Percentiles rank a stretch among this genome's conserved stretches.
Conservation (phyloP, 2,329 filamentous ascomycete species). For the Erysiphe pulchra region DNA sequence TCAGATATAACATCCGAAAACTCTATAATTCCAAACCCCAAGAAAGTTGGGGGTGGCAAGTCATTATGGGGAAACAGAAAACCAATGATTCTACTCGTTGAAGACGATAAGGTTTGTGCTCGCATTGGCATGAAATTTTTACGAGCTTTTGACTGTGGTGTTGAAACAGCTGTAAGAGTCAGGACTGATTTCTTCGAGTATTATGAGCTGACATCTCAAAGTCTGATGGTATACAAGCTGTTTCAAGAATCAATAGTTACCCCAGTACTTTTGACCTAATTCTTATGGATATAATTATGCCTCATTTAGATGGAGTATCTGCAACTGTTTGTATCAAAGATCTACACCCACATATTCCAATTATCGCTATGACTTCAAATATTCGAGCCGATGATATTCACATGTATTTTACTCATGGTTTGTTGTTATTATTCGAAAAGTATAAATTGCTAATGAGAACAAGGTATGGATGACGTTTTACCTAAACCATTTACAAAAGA, state of each 20-base stretch:
- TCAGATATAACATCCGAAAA: slow-evolving; percentile 13
- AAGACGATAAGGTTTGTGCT: slow-evolving; percentile 47
- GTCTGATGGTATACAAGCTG: slow-evolving; percentile 74
- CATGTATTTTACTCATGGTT: slow-evolving; percentile 91
- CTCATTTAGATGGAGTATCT: slow-evolving; percentile 78
- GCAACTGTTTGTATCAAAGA: slow-evolving; percentile 84
- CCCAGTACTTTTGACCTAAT: slow-evolving; percentile 35
- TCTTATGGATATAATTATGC: slow-evolving; percentile 94
- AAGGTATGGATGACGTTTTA: slow-evolving; percentile 92
- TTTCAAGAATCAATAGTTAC: slow-evolving; percentile 45
- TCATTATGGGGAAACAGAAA: slow-evolving; percentile 32
- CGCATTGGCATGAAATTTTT: slow-evolving; percentile 44
- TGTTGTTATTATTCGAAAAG: slow-evolving; percentile 13
- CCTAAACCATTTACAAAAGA: slow-evolving; percentile 91
- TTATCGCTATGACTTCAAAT: slow-evolving; percentile 97
- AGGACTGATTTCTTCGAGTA: not conserved
- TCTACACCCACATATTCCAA: slow-evolving; percentile 56
- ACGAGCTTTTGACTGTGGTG: slow-evolving; percentile 35
- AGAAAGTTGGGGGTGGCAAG: slow-evolving; percentile 16
- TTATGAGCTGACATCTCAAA: slow-evolving; percentile 16
- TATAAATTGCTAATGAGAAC: slow-evolving; percentile 9
- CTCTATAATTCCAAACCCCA: slow-evolving; percentile 15
- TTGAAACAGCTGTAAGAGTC: slow-evolving; percentile 37
- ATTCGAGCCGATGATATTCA: slow-evolving; percentile 91
- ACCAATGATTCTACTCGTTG: slow-evolving; percentile 72